Evolutionary conservation across 768 basidiomycete species (phyloP).

Genomic region (Boletus reticulatus): DNA sequence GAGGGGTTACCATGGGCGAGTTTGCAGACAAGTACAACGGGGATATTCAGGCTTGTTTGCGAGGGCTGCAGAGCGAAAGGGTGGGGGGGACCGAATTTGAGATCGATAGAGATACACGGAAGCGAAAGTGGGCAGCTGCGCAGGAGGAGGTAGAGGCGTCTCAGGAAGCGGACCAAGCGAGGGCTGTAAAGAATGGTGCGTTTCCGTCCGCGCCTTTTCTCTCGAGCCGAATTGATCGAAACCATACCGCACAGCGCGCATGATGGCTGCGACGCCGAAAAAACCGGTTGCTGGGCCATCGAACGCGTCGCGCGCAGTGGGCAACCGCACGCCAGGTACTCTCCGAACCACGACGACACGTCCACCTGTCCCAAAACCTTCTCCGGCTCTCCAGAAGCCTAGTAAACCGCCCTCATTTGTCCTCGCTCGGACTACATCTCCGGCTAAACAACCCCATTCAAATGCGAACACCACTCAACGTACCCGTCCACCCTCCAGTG

Average conservation of each 20-base stretch:
- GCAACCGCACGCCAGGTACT: conserved; percentile 43
- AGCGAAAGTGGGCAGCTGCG: conserved; percentile 74
- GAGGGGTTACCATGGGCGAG: conserved; percentile 69
- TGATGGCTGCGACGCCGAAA: conserved; percentile 48
- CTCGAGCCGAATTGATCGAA: neutral
- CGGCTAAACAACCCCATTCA: conserved; percentile 39
- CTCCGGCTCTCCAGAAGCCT: conserved; percentile 37
- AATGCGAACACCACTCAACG: conserved; percentile 6
- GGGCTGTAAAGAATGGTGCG: conserved; percentile 60
- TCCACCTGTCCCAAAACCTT: conserved; percentile 26
- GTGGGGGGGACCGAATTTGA: conserved; percentile 52
- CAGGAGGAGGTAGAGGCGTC: conserved; percentile 51
- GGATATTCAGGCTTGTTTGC: conserved; percentile 67
- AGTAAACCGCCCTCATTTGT: conserved; percentile 25
- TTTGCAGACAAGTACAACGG: conserved; percentile 79
- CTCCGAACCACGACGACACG: conserved; percentile 30
- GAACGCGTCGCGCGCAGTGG: conserved; percentile 41
- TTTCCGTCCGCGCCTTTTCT: neutral
- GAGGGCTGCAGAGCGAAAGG: conserved; percentile 65
- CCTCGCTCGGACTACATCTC: conserved; percentile 48
- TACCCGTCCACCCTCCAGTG: conserved; percentile 52
- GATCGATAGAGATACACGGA: conserved; percentile 66
- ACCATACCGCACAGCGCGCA: conserved; percentile 36
- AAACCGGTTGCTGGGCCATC: conserved; percentile 44
- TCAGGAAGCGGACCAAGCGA: conserved; percentile 21